Evolutionary conservation across 208 protist species (phyloP), one percentile per base, ranked within the genome.

Genomic region (Leishmania martiniquensis): DNA sequence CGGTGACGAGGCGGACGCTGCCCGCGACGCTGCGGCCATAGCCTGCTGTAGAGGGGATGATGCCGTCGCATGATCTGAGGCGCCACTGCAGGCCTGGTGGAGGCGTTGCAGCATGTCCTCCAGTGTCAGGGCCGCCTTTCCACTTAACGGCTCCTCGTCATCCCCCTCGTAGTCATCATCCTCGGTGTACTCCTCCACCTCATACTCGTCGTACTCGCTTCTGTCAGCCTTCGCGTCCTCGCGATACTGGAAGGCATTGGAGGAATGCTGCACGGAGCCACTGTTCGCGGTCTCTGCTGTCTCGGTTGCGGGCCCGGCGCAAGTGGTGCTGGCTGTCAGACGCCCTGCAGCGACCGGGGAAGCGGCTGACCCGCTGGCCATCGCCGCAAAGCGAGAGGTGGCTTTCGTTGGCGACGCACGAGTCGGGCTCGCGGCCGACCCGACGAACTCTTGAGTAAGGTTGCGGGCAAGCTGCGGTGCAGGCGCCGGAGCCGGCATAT

Each of bases 91-190:
- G 59, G 80, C 74, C 12, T 55, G 74, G 59, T 77, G 78, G 70
- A 84, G 74, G 52, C 80, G 74, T 12, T 59, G 75, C 68, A 84
- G 62, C 68, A 84, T 63, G 59, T 80, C 68, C 57, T 84, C 75
- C 10, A 84, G 44, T 37, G 75, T 74, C 6, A 55, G 49, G 37
- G n/a, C 54, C 39, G n/a, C 72, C 15, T 39, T 47, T 13, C 42
- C 25, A 39, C 29, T 45, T 1, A 20, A 25, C 37, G 71, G 37
- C 42, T 72, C 47, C 67, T 22, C 63, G 39, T 79, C 67, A 29
- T 71, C 74, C n/a, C 71, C 79, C 20, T 71, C 63, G 22, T 76
- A 51, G 39, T 77, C 79, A 34, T 76, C 71, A 17, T 72, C 63
- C n/a, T 83, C 79, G 4, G 44, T 25, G 7, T 65, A 44, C 59